Evolutionary conservation across 2,329 filamentous ascomycete genomes (phyloP).

Genomic region (Thelonectria discophora): DNA sequence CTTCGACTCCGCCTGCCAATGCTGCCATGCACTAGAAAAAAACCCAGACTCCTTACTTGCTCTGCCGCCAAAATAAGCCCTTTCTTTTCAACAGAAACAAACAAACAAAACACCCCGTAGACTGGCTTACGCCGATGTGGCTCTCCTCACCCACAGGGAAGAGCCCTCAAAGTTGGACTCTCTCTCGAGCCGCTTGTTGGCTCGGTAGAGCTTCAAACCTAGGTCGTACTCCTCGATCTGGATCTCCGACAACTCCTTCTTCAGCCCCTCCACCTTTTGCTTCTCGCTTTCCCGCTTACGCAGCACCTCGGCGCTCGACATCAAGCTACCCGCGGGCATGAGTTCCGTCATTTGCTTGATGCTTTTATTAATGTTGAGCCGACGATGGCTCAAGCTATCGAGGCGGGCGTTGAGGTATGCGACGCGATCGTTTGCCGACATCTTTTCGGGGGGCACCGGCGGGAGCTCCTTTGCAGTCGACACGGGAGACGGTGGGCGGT

Average conservation of each 20-base stretch:
- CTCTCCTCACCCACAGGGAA: slow-evolving; percentile 79
- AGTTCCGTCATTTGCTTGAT: slow-evolving; percentile 82
- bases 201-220: slow-evolving; percentile 76
- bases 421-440: slow-evolving; percentile 69
- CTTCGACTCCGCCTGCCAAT: slow-evolving; percentile 32
- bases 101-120: slow-evolving; percentile 7
- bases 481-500: slow-evolving; percentile 45
- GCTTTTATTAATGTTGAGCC: slow-evolving; percentile 74
- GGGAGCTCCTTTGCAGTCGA: slow-evolving; percentile 68
- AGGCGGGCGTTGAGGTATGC: slow-evolving; percentile 72
- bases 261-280: slow-evolving; percentile 72
- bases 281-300: slow-evolving; percentile 66
- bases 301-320: slow-evolving; percentile 71
- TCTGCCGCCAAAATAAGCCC: slow-evolving; percentile 12
- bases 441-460: slow-evolving; percentile 66
- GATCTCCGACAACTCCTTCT: slow-evolving; percentile 75
- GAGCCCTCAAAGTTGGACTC: slow-evolving; percentile 71
- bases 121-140: slow-evolving; percentile 63
- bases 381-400: slow-evolving; percentile 70
- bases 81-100: slow-evolving; percentile 5
- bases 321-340: slow-evolving; percentile 75
- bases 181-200: slow-evolving; percentile 78
- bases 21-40: slow-evolving; percentile 34
- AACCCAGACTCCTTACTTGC: slow-evolving; percentile 37
- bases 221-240: slow-evolving; percentile 81